A percentile compares a stretch with the other conserved stretches of the same genome.
Conservation (phyloP, 1,139 yeast species). For the Saccharomyces hybrid region DNA sequence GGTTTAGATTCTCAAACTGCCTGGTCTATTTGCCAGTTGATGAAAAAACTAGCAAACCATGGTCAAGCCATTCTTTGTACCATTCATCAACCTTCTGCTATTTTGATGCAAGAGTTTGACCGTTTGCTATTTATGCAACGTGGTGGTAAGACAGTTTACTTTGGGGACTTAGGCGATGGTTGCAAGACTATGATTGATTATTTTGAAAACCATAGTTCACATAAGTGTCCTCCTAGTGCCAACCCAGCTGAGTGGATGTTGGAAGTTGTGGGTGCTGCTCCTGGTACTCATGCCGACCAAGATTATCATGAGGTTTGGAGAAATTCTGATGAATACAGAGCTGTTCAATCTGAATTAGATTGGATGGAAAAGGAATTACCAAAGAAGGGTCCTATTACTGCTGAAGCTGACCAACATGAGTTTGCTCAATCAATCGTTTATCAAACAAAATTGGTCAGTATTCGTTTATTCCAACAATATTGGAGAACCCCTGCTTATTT, state of each 20-base stretch:
- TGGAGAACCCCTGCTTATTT: slow-evolving; percentile 58
- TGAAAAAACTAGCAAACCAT: slow-evolving; percentile 40
- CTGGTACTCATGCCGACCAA: slow-evolving; percentile 57
- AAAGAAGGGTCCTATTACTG: slow-evolving; percentile 30
- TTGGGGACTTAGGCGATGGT: slow-evolving; percentile 66
- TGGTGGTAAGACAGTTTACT: slow-evolving; percentile 74
- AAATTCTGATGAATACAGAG: slow-evolving; percentile 45
- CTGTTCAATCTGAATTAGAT: slow-evolving; percentile 36
- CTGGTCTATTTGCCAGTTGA: slow-evolving; percentile 43
- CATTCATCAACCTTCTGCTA: slow-evolving; percentile 64
- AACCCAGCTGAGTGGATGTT: slow-evolving; percentile 82
- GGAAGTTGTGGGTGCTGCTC: slow-evolving; percentile 72
- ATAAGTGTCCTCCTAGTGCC: slow-evolving; percentile 52
- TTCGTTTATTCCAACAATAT: slow-evolving; percentile 47
- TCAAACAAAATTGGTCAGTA: slow-evolving; percentile 48
- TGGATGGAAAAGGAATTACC: slow-evolving; percentile 39
- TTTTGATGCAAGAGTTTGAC: slow-evolving; percentile 66
- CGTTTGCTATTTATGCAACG: slow-evolving; percentile 58
- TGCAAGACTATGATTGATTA: slow-evolving; percentile 52
- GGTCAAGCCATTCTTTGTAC: slow-evolving; percentile 53
- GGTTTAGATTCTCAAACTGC: slow-evolving; percentile 51
- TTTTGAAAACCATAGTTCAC: slow-evolving; percentile 63
- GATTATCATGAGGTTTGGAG: slow-evolving; percentile 63
- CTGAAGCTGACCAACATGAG: slow-evolving; percentile 13
- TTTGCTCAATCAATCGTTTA: slow-evolving; percentile 41